Evolutionary conservation across 208 protist species (phyloP).

Genomic region (Entamoeba moshkovskii): DNA sequence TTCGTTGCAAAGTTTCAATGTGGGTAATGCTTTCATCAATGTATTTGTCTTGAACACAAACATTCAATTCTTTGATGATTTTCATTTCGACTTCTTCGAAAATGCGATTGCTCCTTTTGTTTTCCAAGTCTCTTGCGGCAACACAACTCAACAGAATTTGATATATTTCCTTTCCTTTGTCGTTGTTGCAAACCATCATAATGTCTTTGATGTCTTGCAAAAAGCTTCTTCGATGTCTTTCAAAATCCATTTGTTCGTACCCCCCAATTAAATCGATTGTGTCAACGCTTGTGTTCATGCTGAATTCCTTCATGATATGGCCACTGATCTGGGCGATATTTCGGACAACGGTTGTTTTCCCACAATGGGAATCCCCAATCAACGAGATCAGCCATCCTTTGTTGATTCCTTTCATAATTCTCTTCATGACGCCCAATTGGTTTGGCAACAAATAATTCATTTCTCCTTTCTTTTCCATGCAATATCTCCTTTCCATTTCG

Average conservation of each 20-base stretch:
- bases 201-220: background rate
- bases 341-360: background rate
- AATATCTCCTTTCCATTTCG: conserved; percentile 9
- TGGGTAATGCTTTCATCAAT: background rate
- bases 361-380: background rate
- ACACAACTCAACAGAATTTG: background rate
- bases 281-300: conserved; percentile 87
- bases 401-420: conserved; percentile 31
- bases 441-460: conserved; percentile 27
- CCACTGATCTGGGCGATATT: conserved; percentile 66
- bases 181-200: background rate
- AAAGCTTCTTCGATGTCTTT: background rate
- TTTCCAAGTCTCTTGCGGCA: background rate
- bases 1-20: background rate
- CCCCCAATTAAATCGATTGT: conserved; percentile 94
- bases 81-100: background rate
- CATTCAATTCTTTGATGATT: background rate
- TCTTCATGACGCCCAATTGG: conserved; percentile 30
- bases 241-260: conserved; percentile 88
- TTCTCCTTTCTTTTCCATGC: background rate
- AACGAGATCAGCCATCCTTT: background rate
- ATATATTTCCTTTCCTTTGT: background rate
- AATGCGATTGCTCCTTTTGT: background rate
- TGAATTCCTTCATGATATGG: conserved; percentile 72
- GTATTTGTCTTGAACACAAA: background rate